phyloP scores from a whole-genome alignment of 2,329 filamentous ascomycete species.

The Cercospora sp. region DNA sequence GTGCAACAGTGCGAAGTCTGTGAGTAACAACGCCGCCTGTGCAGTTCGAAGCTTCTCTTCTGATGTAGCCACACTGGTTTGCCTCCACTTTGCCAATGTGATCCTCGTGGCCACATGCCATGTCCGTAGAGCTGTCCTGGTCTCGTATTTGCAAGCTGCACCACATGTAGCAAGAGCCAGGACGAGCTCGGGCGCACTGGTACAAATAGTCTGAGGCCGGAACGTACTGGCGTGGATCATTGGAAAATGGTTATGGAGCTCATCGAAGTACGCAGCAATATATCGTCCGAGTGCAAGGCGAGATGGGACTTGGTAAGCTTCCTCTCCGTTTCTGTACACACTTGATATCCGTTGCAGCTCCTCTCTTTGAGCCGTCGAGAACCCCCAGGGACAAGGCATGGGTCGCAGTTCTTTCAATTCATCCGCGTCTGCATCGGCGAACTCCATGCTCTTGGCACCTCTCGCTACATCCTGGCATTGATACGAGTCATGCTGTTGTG shows the following conservation, averaged over 20 bases:
- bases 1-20: neutral
- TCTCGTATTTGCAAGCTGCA: slow-evolving; percentile 11
- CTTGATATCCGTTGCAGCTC: neutral
- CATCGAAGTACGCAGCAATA: slow-evolving; percentile 13
- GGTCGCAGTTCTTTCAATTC: slow-evolving; percentile 6
- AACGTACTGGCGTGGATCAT: slow-evolving; percentile 5
- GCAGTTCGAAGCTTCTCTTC: neutral
- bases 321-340: neutral
- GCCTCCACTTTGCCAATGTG: slow-evolving; percentile 1
- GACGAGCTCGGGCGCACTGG: slow-evolving; percentile 9
- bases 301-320: slow-evolving; percentile 1
- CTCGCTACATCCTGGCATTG: neutral
- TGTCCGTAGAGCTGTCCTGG: neutral
- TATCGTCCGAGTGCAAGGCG: slow-evolving; percentile 2
- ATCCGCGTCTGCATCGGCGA: slow-evolving; percentile 9
- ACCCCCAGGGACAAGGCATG: slow-evolving; percentile 13
- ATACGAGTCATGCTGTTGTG: neutral
- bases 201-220: slow-evolving; percentile 3
- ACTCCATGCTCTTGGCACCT: neutral
- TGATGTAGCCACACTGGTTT: neutral
- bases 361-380: neutral
- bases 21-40: slow-evolving; percentile 11
- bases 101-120: slow-evolving; percentile 1
- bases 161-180: slow-evolving; percentile 8
- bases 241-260: slow-evolving; percentile 9